Evolutionary conservation across 2,329 filamentous ascomycete species (phyloP), one percentile per base, ranked within the genome.

Genomic region (Harringtonia aguacate): DNA sequence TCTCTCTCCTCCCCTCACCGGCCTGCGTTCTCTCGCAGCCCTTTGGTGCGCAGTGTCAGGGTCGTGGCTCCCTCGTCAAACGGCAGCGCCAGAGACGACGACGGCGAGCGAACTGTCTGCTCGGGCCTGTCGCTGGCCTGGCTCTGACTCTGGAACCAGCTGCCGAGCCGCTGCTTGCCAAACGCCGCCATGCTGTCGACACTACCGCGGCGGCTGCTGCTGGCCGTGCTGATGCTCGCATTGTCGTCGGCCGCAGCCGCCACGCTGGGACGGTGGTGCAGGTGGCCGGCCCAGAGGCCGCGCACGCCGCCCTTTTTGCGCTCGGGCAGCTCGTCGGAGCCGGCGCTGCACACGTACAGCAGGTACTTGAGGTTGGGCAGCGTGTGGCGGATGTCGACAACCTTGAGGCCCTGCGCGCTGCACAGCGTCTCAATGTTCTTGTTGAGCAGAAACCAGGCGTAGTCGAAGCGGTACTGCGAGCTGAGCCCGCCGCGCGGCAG

Each of bases 401-500:
- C 81, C 38, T 82, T 80, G 13, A 95, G 67, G 0, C 83, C 83
- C 51, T 88, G 80, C 1, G 72, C 69, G 4, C 68, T 65, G 47
- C 77, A 81, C 4, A 82, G 66, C 0, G 70, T 64, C 54, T 97
- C 89, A 45, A 98, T 89, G 57, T 97, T 71, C 63, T 97, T 95
- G 66, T 97, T 97, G 14, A 98, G 73, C n/a, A 97, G 68, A 55
- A 97, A 98, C 58, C 95, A 92, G 12, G 73, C 92, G 60, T 97
- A 98, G 55, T 97, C 90, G 61, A 97, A 97, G 3, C 90, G 81
- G 66, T 90, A 97, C 37, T 88, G 79, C 0, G 87, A 78, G 3
- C 56, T 73, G n/a, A 66, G 84, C 62, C 74, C 75, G 15, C 75
- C 74, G 3, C 73, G 64, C 0, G 72, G 72, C 0, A 78, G 58